These are phyloP conservation scores for Papiliotrema fonsecae DNA, from an alignment of 1,284 basidiomycete species.

Conservation along the genomic window DNA sequence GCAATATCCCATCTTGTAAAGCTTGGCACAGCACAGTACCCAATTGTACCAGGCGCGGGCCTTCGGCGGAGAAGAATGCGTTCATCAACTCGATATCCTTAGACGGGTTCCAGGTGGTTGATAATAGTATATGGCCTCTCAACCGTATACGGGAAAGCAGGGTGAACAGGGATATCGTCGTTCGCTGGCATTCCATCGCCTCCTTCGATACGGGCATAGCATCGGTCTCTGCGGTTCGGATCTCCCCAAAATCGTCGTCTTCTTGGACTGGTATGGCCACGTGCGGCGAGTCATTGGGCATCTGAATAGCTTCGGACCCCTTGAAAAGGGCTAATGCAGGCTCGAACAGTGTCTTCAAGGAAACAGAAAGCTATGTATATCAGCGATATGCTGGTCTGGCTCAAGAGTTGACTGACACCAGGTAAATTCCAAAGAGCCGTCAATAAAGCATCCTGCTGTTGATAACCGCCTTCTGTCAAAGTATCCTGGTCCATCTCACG, in stretches of 20 bases:
- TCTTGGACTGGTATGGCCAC: constrained; percentile 39
- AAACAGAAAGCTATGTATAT: not conserved
- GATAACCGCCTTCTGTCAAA: too few species aligned
- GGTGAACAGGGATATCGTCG: constrained; percentile 19
- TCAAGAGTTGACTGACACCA: not conserved
- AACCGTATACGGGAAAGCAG: constrained; percentile 41
- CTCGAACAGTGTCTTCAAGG: not conserved
- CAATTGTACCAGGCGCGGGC: constrained; percentile 57
- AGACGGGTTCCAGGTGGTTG: constrained; percentile 47
- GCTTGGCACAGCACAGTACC: constrained; percentile 58
- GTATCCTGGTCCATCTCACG: too few species aligned
- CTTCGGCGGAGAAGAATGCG: constrained; percentile 55
- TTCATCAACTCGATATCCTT: constrained; percentile 63
- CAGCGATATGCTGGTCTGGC: not conserved
- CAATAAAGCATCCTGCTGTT: not conserved
- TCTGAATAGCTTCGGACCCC: not conserved
- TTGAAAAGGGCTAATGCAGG: not conserved
- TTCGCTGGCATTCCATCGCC: constrained; percentile 26
- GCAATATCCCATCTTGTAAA: constrained; percentile 56
- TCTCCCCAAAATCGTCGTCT: constrained; percentile 63
- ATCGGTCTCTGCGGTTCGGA: constrained; percentile 50
- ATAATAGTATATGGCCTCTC: constrained; percentile 53
- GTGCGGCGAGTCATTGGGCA: not conserved
- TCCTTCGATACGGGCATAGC: constrained; percentile 33
- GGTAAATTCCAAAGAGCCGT: not conserved